These are phyloP conservation scores for Dimocarpus longan DNA, from an alignment of 345 rosid species.

Conservation along the genomic window DNA sequence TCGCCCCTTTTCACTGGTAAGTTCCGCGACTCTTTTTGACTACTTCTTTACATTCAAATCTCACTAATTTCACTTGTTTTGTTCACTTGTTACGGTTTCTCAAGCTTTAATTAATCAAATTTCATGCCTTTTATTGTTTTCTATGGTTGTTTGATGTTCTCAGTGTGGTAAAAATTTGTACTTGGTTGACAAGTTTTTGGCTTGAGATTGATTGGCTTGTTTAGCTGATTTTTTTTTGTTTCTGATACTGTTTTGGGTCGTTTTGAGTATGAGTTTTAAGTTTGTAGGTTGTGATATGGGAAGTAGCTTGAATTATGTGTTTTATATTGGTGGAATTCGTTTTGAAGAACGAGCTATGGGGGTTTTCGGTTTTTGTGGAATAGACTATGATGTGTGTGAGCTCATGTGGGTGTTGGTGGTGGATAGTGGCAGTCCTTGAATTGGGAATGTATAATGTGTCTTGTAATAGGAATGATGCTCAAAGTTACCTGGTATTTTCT, in stretches of 20 bases:
- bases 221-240: neutral
- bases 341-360: neutral
- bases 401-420: neutral
- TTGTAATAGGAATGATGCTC: slow-evolving; percentile 34
- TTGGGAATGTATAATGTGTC: slow-evolving; percentile 42
- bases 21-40: neutral
- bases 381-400: neutral
- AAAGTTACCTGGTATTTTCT: slow-evolving; percentile 38
- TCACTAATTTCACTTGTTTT: neutral
- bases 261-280: neutral
- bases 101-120: neutral
- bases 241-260: neutral
- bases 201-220: neutral
- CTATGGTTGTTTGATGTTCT: neutral
- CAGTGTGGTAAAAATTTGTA: neutral
- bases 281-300: neutral
- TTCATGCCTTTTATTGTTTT: neutral
- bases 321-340: neutral
- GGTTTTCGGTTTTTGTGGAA: too few species aligned
- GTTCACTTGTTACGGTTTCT: neutral
- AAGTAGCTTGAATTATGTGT: neutral
- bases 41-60: neutral
- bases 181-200: neutral
- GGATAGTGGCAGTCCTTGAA: slow-evolving; percentile 37
- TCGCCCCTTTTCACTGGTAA: slow-evolving; percentile 44